These are phyloP conservation scores for Cyclanthera cordifolia DNA, from an alignment of 306 rosid species.

Conservation along the genomic window DNA sequence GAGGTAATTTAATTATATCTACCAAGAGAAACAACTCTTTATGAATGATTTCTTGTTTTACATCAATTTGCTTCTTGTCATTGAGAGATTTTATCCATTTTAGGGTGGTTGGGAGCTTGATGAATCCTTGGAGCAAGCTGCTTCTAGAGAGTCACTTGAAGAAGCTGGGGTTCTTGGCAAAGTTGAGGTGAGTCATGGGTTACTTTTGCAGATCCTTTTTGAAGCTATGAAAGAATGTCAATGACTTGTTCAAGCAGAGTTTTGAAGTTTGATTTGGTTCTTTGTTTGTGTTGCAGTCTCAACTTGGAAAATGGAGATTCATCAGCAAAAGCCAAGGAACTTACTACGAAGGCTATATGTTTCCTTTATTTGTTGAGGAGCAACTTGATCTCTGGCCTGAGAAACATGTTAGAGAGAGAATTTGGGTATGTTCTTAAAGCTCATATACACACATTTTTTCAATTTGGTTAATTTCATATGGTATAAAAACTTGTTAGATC, in stretches of 20 bases:
- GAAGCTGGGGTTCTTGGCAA: slow-evolving; percentile 88
- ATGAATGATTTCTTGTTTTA: neutral
- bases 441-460: neutral
- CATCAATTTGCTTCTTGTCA: neutral
- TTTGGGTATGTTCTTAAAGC: slow-evolving; percentile 49
- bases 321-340: slow-evolving; percentile 75
- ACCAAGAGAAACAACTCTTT: neutral
- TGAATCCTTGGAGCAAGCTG: slow-evolving; percentile 89
- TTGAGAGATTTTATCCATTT: neutral
- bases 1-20: too few species aligned
- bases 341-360: slow-evolving; percentile 87
- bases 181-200: slow-evolving; percentile 44
- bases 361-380: slow-evolving; percentile 71
- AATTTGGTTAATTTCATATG: neutral
- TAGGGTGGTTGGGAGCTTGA: slow-evolving; percentile 99
- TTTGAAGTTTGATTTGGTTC: neutral
- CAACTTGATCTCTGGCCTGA: slow-evolving; percentile 94
- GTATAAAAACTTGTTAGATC: neutral
- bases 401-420: slow-evolving; percentile 51
- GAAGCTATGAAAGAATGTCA: neutral
- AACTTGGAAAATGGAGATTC: slow-evolving; percentile 87
- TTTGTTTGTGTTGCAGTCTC: slow-evolving; percentile 26
- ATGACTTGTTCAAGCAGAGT: slow-evolving; percentile 50
- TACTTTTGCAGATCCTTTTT: neutral
- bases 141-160: slow-evolving; percentile 78